Evolutionary conservation across 129 eudicot genomes (phyloP).

Genomic region (Saposhnikovia divaricata): DNA sequence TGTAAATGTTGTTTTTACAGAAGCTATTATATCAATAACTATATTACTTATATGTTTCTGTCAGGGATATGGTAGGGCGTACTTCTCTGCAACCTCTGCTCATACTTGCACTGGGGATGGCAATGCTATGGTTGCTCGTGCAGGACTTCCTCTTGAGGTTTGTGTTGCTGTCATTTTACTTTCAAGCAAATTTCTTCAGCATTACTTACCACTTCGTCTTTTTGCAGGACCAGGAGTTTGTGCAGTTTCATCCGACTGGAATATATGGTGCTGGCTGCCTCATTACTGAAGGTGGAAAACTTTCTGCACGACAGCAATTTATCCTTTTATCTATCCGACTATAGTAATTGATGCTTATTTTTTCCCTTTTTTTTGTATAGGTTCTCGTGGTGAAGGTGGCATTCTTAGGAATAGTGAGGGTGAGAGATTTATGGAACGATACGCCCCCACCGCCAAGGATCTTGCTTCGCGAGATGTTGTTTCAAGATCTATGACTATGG

Average conservation of each 20-base stretch:
- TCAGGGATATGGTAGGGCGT: slow-evolving; percentile 96
- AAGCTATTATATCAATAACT: slow-evolving; percentile 3
- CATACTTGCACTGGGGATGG: slow-evolving; percentile 99
- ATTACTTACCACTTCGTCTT: not conserved
- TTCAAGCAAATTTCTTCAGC: slow-evolving; percentile 11
- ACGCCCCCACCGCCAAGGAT: slow-evolving; percentile 98
- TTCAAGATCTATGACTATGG: slow-evolving; percentile 99
- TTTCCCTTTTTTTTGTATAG: slow-evolving; percentile 15
- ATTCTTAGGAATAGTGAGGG: slow-evolving; percentile 91
- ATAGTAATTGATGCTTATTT: not conserved
- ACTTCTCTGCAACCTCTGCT: slow-evolving; percentile 97
- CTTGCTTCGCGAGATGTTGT: slow-evolving; percentile 98
- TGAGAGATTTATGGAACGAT: slow-evolving; percentile 95
- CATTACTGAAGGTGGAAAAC: slow-evolving; percentile 79
- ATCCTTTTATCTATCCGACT: not conserved
- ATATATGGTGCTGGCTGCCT: slow-evolving; percentile 99
- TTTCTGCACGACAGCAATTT: not conserved
- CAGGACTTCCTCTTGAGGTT: slow-evolving; percentile 96
- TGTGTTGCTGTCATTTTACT: slow-evolving; percentile 8
- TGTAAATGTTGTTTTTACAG: slow-evolving; percentile 12
- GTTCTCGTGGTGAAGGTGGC: slow-evolving; percentile 98
- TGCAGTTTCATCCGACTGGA: slow-evolving; percentile 98
- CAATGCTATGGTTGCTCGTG: slow-evolving; percentile 99
- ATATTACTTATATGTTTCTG: slow-evolving; percentile 9
- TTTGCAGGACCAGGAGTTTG: slow-evolving; percentile 94